Evolutionary conservation across 2,329 filamentous ascomycete species (phyloP).

Genomic region (Pseudogymnoascus sp.): DNA sequence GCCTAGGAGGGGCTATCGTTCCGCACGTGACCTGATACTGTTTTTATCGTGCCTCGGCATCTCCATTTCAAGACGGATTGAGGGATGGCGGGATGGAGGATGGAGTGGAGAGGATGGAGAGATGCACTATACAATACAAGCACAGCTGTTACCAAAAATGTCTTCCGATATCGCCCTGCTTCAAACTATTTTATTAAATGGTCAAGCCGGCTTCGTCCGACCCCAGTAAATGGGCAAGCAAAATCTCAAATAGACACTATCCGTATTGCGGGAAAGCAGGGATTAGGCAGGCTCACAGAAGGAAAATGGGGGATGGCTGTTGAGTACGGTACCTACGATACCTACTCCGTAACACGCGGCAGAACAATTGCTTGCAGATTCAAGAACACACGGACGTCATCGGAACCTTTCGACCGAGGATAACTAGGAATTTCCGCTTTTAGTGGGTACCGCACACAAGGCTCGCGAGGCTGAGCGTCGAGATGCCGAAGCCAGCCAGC

Average conservation of each 20-base stretch:
- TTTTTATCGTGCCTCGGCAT: slow-evolving; percentile 5
- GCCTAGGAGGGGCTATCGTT: background rate
- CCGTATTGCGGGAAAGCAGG: slow-evolving; percentile 3
- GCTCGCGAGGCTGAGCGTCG: slow-evolving; percentile 2
- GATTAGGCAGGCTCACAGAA: background rate
- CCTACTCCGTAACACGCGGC: background rate
- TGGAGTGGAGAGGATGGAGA: background rate
- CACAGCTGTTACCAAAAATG: background rate
- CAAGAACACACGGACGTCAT: background rate
- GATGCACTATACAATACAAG: background rate
- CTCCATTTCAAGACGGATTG: background rate
- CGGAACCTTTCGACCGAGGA: slow-evolving; percentile 7
- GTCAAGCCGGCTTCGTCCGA: background rate
- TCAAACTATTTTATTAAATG: background rate
- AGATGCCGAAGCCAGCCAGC: slow-evolving; percentile 5
- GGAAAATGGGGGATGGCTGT: background rate
- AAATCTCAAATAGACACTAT: slow-evolving; percentile 4
- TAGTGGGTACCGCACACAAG: slow-evolving; percentile 7
- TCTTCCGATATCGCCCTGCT: background rate
- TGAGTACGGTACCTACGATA: background rate
- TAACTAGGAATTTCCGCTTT: slow-evolving; percentile 4
- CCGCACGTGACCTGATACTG: background rate
- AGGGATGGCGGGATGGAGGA: background rate
- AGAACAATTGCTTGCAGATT: background rate
- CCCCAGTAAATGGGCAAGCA: background rate